Evolutionary conservation across 2,329 filamentous ascomycete species (phyloP), one percentile per base, ranked within the genome.

Genomic region (Aurifilum marmelostoma): DNA sequence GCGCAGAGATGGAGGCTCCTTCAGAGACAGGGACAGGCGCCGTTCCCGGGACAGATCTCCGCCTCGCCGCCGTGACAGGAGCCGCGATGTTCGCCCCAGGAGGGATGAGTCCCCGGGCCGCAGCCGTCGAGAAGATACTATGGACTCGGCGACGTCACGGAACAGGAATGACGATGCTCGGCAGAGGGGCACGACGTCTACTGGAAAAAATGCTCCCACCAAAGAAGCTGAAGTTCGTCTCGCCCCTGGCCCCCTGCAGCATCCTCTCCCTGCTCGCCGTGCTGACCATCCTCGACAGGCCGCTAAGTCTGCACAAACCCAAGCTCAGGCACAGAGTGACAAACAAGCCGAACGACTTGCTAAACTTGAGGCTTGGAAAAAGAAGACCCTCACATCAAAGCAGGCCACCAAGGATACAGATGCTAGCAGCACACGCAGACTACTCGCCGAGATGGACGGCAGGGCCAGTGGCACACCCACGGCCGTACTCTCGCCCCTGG

Each of bases 361-460:
- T 37, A 94, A 93, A 77, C 81, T 97, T 37, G 92, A 95, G 78
- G 92, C 92, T 68, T 97, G 94, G 94, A 97, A 97, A 81, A 92
- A 93, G 80, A 95, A 94, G 80, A 91, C 93, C 77, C 92, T 93
- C 72, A 89, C 89, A 76, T 65, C 67, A 37, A 71, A 71, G 66
- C 90, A 91, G 74, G 90, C 91, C 74, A 87, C 87, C 72, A 92
- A 92, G 77, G 88, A 92, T 76, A 89, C 88, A 75, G 88, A 91
- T 74, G 85, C 89, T 59, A 88, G 88, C 66, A 89, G 88, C 72
- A 87, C 90, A 52, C 84, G 88, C 73, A 91, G 87, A 74, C 86
- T 93, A 67, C 82, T 91, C 68, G 89, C 90, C 75, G 88, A 91
- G 79, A 93, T 92, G 84, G 92, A 91, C 77, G 89, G 88, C 77